A percentile compares a stretch with the other conserved stretches of the same genome.
phyloP scores from a whole-genome alignment of 768 basidiomycete genomes.

The Serendipita sp. region DNA sequence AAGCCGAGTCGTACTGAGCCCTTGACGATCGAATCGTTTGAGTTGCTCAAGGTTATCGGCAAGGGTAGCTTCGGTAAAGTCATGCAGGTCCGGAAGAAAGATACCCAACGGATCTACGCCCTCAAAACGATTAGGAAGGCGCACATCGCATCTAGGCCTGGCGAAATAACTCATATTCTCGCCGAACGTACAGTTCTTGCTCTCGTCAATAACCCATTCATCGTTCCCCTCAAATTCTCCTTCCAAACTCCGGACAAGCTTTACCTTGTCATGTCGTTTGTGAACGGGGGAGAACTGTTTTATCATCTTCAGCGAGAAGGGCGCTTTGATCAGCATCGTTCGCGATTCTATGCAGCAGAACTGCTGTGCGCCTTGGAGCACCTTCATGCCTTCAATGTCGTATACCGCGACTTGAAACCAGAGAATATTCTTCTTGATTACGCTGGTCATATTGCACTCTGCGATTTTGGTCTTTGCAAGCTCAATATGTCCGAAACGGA shows the following conservation, averaged over 20 bases:
- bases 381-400: conserved; percentile 93
- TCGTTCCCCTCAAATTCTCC: conserved; percentile 96
- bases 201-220: conserved; percentile 96
- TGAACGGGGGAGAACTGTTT: conserved; percentile 95
- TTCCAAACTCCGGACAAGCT: conserved; percentile 97
- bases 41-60: conserved; percentile 93
- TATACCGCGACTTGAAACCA: conserved; percentile 95
- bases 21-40: conserved; percentile 92
- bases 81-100: conserved; percentile 99
- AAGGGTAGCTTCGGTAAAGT: conserved; percentile 98
- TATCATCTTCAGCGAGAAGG: conserved; percentile 95
- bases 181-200: conserved; percentile 95
- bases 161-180: conserved; percentile 95
- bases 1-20: conserved; percentile 67
- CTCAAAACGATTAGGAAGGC: conserved; percentile 98
- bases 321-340: conserved; percentile 85
- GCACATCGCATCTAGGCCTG: conserved; percentile 87
- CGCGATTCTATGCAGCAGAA: conserved; percentile 97
- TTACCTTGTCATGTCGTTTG: conserved; percentile 95
- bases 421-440: conserved; percentile 97
- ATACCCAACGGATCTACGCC: conserved; percentile 94
- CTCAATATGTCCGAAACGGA: conserved; percentile 96
- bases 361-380: conserved; percentile 89
- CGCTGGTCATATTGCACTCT: conserved; percentile 93
- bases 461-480: conserved; percentile 94